Evolutionary conservation across 2,329 filamentous ascomycete genomes (phyloP).

Genomic region (Venturia carpophila): DNA sequence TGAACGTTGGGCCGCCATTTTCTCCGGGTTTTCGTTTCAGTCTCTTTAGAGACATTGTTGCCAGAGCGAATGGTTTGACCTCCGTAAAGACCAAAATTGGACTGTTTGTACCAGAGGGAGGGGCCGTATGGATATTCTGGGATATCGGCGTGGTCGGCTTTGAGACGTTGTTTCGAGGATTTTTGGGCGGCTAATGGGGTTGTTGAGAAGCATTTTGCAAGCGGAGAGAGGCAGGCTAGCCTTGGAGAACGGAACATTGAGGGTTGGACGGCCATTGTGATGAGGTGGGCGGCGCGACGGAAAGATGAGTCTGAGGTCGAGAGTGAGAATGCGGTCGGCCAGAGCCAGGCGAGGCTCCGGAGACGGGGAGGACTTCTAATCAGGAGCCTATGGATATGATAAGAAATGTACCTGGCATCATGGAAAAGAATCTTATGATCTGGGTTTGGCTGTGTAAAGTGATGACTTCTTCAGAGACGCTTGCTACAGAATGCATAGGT

Average conservation of each 20-base stretch:
- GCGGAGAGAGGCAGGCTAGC: slow-evolving; percentile 17
- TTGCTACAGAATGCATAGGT: too few species aligned
- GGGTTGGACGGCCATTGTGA: slow-evolving; percentile 10
- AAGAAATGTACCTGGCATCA: too few species aligned
- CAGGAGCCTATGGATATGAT: too few species aligned
- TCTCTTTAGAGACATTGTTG: slow-evolving; percentile 63
- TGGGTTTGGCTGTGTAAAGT: too few species aligned
- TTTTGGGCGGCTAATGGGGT: neutral
- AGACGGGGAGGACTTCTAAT: too few species aligned
- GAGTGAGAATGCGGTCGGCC: too few species aligned
- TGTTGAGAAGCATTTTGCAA: slow-evolving; percentile 11
- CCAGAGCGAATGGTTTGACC: slow-evolving; percentile 64
- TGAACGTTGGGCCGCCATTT: slow-evolving; percentile 68
- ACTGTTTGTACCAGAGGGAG: slow-evolving; percentile 67
- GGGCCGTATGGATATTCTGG: slow-evolving; percentile 64
- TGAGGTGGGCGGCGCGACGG: neutral
- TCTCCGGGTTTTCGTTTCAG: slow-evolving; percentile 62
- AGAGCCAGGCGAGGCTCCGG: too few species aligned
- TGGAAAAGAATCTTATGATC: too few species aligned
- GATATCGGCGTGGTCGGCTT: slow-evolving; percentile 21
- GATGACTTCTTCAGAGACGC: neutral
- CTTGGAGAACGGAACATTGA: neutral
- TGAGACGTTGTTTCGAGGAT: slow-evolving; percentile 15
- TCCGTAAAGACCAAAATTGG: slow-evolving; percentile 68
- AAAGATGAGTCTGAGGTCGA: neutral